Conservation (phyloP, 2,329 filamentous ascomycete genomes). For the Monosporascus cannonballus region DNA sequence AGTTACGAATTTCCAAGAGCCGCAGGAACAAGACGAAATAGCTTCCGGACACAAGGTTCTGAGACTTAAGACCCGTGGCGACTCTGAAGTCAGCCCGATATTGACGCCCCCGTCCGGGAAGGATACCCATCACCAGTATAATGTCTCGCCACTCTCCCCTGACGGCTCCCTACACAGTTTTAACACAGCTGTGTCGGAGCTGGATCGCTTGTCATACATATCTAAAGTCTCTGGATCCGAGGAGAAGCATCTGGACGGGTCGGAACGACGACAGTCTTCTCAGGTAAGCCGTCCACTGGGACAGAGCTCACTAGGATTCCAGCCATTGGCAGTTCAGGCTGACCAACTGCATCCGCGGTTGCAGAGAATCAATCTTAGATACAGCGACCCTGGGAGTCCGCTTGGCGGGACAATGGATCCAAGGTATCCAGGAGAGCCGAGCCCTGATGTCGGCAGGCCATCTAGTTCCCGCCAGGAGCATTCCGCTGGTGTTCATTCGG, state of each 20-base stretch:
- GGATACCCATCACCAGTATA: slow-evolving; percentile 6
- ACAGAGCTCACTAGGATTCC: slow-evolving; percentile 4
- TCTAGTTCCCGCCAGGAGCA: background rate
- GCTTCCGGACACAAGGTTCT: slow-evolving; percentile 11
- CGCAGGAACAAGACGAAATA: slow-evolving; percentile 8
- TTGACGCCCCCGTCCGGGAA: slow-evolving; percentile 9
- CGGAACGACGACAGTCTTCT: background rate
- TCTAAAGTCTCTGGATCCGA: background rate
- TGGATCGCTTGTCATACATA: background rate
- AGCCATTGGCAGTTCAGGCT: background rate
- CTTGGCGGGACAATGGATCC: slow-evolving; percentile 6
- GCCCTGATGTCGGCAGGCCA: slow-evolving; percentile 6
- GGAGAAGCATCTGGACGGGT: background rate
- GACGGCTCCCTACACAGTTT: slow-evolving; percentile 7
- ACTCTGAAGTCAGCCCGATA: slow-evolving; percentile 17
- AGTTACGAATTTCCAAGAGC: background rate
- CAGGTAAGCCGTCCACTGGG: slow-evolving; percentile 8
- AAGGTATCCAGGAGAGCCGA: slow-evolving; percentile 12
- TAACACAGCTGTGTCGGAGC: slow-evolving; percentile 2
- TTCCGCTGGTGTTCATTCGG: background rate
- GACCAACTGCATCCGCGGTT: slow-evolving; percentile 2
- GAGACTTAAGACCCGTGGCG: slow-evolving; percentile 7
- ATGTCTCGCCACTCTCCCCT: slow-evolving; percentile 20
- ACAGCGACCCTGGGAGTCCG: slow-evolving; percentile 21
- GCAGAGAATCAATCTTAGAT: slow-evolving; percentile 11